Conservation (phyloP, 208 protist genomes). For the Leishmania guyanensis region DNA sequence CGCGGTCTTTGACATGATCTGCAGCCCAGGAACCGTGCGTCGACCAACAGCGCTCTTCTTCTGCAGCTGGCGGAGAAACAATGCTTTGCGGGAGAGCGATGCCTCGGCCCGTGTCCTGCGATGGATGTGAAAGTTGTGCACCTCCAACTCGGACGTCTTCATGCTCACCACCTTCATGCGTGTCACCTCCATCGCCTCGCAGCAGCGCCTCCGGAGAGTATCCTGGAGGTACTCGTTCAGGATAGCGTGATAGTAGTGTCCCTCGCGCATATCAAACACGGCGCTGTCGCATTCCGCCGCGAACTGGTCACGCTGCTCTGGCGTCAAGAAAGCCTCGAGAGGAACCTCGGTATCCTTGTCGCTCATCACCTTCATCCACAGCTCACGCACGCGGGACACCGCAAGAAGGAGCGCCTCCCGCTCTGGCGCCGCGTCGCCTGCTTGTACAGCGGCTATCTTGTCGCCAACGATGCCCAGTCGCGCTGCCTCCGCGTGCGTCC, state of each 20-base stretch:
- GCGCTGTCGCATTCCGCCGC: constrained; percentile 53
- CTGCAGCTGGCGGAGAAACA: constrained; percentile 79
- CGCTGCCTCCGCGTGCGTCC: constrained; percentile 12
- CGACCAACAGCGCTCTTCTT: constrained; percentile 21
- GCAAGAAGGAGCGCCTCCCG: constrained; percentile 6
- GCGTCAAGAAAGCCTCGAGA: constrained; percentile 70
- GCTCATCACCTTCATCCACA: constrained; percentile 48
- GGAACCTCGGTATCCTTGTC: constrained; percentile 50
- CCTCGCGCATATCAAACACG: constrained; percentile 61
- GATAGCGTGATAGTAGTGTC: constrained; percentile 71
- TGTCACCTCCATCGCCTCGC: constrained; percentile 81
- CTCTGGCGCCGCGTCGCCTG: neutral
- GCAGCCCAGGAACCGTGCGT: constrained; percentile 9
- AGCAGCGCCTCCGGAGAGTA: constrained; percentile 68
- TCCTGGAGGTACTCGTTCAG: constrained; percentile 82
- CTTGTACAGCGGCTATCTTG: neutral
- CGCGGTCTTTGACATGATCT: neutral
- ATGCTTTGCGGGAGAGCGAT: constrained; percentile 67
- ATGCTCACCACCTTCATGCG: constrained; percentile 69
- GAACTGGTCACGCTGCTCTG: constrained; percentile 61
- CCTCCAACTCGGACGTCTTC: constrained; percentile 38
- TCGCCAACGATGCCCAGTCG: neutral
- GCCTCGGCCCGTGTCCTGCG: constrained; percentile 35
- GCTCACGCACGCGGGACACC: constrained; percentile 44
- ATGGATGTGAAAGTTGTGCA: constrained; percentile 85